A percentile compares a stretch with the other conserved stretches of the same genome.
These are phyloP conservation scores for Monilinia aucupariae DNA, from an alignment of 2,329 filamentous ascomycete species.

Conservation along the genomic window DNA sequence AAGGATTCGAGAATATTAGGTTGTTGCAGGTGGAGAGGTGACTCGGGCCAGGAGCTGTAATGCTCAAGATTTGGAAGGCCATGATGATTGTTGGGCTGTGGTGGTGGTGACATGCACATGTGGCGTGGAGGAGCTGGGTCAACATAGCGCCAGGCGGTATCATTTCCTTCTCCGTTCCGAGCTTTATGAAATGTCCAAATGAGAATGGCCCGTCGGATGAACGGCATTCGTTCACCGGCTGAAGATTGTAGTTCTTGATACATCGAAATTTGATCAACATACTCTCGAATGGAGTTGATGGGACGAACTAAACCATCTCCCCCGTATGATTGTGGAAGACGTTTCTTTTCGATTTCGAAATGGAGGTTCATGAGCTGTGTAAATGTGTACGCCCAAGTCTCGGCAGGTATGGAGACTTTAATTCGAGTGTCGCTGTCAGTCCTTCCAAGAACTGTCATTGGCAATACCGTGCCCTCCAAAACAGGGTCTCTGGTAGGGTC, in stretches of 20 bases:
- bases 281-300: slow-evolving; percentile 44
- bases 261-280: slow-evolving; percentile 59
- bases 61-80: slow-evolving; percentile 51
- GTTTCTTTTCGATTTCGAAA: slow-evolving; percentile 39
- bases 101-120: slow-evolving; percentile 32
- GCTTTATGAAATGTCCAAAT: slow-evolving; percentile 58
- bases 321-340: slow-evolving; percentile 36
- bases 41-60: slow-evolving; percentile 46
- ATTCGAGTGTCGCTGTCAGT: slow-evolving; percentile 26
- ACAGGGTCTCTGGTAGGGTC: slow-evolving; percentile 37
- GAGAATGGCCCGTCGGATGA: slow-evolving; percentile 55
- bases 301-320: slow-evolving; percentile 36
- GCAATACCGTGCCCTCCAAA: slow-evolving; percentile 18
- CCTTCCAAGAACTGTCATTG: slow-evolving; percentile 21
- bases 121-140: slow-evolving; percentile 25
- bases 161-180: slow-evolving; percentile 46
- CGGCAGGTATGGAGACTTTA: slow-evolving; percentile 32
- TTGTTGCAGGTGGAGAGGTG: slow-evolving; percentile 24
- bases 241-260: slow-evolving; percentile 61
- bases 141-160: slow-evolving; percentile 57
- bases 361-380: slow-evolving; percentile 28
- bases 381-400: slow-evolving; percentile 32
- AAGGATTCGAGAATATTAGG: slow-evolving; percentile 46
- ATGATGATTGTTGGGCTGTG: slow-evolving; percentile 31
- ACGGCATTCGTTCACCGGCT: slow-evolving; percentile 42